Percentiles rank a stretch among this genome's conserved stretches.
Evolutionary conservation across 192 early-diverging fungal species (phyloP).

Genomic region (Spizellomyces sp.): DNA sequence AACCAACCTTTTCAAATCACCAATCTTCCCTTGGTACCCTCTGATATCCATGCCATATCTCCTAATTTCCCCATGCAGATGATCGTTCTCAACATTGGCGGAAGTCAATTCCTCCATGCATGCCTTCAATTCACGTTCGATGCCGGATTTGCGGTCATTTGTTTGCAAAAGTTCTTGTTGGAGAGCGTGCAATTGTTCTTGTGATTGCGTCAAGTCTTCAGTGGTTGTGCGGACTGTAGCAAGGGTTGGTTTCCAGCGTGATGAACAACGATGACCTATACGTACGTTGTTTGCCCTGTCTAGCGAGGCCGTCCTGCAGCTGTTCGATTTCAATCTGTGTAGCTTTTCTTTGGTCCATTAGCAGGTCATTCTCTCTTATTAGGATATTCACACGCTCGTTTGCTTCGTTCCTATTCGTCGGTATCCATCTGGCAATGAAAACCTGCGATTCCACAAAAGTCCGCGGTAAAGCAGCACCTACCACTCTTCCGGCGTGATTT

Average conservation of each 20-base stretch:
- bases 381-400: conserved; percentile 35
- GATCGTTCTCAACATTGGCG: conserved; percentile 23
- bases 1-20: conserved; percentile 17
- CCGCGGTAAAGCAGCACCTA: neutral
- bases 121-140: conserved; percentile 25
- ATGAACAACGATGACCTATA: neutral
- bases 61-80: conserved; percentile 18
- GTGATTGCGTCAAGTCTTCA: conserved; percentile 5
- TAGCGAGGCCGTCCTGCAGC: conserved; percentile 24
- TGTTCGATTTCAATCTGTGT: conserved; percentile 25
- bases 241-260: neutral
- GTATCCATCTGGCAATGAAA: neutral
- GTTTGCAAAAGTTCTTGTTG: conserved; percentile 7
- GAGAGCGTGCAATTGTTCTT: neutral
- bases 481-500: conserved; percentile 16
- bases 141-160: conserved; percentile 6
- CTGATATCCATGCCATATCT: neutral
- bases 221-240: conserved; percentile 12
- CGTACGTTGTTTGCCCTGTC: conserved; percentile 32
- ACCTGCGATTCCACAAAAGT: no score
- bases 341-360: conserved; percentile 39
- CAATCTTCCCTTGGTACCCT: conserved; percentile 12
- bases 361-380: conserved; percentile 46
- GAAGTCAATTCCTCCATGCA: conserved; percentile 21
- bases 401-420: conserved; percentile 25